A percentile compares a stretch with the other conserved stretches of the same genome.
Conservation (phyloP, 2,329 filamentous ascomycete genomes). For the Ophiostoma perfectum region DNA sequence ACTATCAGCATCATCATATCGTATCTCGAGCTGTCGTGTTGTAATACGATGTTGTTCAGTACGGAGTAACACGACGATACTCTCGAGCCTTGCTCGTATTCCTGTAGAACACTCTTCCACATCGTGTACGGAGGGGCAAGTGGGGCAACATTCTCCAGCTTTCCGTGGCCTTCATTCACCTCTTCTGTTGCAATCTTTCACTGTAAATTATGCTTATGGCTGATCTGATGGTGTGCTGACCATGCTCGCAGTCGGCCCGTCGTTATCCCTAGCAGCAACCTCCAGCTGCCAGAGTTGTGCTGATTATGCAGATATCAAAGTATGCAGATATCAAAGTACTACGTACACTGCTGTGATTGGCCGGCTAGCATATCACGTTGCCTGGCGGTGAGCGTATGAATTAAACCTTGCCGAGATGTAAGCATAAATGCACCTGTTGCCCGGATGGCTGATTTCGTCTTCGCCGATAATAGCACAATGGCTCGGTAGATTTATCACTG, state of each 20-base stretch:
- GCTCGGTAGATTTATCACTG: too few species aligned
- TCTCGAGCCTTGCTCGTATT: background rate
- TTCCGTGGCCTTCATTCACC: background rate
- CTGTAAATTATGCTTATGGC: too few species aligned
- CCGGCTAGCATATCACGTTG: background rate
- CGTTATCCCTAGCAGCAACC: too few species aligned
- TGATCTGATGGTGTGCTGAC: background rate
- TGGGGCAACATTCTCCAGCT: background rate
- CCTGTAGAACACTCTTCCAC: slow-evolving; percentile 7
- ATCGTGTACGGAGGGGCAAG: background rate
- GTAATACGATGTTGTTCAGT: too few species aligned
- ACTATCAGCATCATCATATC: too few species aligned
- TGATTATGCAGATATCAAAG: background rate
- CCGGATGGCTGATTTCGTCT: background rate
- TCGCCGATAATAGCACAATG: background rate
- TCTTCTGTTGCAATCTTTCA: too few species aligned
- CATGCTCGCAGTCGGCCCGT: background rate
- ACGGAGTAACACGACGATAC: too few species aligned
- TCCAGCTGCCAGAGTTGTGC: background rate
- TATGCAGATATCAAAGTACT: background rate
- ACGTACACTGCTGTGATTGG: background rate
- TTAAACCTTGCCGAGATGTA: background rate
- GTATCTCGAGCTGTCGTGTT: too few species aligned
- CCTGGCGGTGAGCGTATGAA: slow-evolving; percentile 8
- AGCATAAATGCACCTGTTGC: background rate